phyloP scores from a whole-genome alignment of 805 yeast species.

The Kregervanrija pseudodelftensis region DNA sequence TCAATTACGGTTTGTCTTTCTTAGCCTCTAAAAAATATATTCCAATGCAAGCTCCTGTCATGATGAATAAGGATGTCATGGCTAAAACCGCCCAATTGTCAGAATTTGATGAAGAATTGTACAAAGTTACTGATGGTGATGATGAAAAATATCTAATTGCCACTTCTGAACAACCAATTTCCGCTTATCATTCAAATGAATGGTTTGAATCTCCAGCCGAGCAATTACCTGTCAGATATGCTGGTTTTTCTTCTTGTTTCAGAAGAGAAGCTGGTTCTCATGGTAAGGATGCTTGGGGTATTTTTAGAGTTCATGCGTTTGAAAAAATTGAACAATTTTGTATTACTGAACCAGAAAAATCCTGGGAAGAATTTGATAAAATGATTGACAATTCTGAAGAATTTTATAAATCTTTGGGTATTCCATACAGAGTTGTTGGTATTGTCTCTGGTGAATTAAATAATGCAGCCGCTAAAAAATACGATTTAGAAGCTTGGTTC shows the following conservation, averaged over 20 bases:
- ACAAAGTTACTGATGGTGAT: conserved; percentile 93
- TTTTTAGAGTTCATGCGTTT: conserved; percentile 96
- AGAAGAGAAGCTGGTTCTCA: conserved; percentile 99
- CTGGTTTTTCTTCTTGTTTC: conserved; percentile 98
- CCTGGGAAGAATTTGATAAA: conserved; percentile 95
- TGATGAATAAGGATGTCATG: conserved; percentile 99
- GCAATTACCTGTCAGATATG: conserved; percentile 94
- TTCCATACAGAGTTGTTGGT: conserved; percentile 96
- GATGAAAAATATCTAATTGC: conserved; percentile 98
- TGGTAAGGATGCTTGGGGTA: conserved; percentile 99
- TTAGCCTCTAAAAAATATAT: conserved; percentile 66
- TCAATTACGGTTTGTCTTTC: conserved; percentile 89
- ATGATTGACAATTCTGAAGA: conserved; percentile 91
- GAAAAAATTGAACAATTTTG: conserved; percentile 97
- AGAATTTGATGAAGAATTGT: conserved; percentile 95
- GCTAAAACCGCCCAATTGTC: conserved; percentile 98
- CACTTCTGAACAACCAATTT: conserved; percentile 97
- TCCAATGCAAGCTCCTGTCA: conserved; percentile 96
- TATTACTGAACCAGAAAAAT: conserved; percentile 94
- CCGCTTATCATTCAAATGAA: conserved; percentile 94
- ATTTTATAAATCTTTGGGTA: conserved; percentile 82
- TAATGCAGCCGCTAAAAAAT: conserved; percentile 98
- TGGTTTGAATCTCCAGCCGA: conserved; percentile 98
- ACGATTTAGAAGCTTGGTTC: conserved; percentile 99
- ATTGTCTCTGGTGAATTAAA: conserved; percentile 98